These are phyloP conservation scores for Herpomyces periplanetae DNA, from an alignment of 2,329 filamentous ascomycete species.

Conservation along the genomic window DNA sequence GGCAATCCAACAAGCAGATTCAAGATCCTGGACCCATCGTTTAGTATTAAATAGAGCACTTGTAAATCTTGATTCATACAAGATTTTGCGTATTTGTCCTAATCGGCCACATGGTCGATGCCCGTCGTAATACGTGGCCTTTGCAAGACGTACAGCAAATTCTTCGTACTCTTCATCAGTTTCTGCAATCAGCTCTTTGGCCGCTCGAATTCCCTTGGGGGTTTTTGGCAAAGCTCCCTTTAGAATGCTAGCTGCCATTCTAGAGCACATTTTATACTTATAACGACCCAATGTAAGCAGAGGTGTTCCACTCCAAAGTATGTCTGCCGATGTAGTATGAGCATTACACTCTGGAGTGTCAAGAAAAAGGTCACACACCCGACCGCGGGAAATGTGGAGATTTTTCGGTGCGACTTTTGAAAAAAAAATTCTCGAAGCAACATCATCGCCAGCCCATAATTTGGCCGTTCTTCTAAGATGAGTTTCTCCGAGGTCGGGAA, in stretches of 20 bases:
- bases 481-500: slow-evolving; percentile 61
- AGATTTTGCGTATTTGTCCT: slow-evolving; percentile 31
- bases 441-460: slow-evolving; percentile 44
- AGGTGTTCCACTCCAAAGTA: slow-evolving; percentile 82
- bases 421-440: slow-evolving; percentile 57
- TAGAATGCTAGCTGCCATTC: slow-evolving; percentile 83
- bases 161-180: slow-evolving; percentile 55
- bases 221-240: slow-evolving; percentile 45
- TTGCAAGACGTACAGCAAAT: slow-evolving; percentile 25
- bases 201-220: slow-evolving; percentile 22
- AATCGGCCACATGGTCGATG: slow-evolving; percentile 18
- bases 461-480: slow-evolving; percentile 44
- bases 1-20: slow-evolving; percentile 50
- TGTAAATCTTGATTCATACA: slow-evolving; percentile 48
- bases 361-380: slow-evolving; percentile 70
- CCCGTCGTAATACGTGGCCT: slow-evolving; percentile 17
- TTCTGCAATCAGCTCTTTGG: slow-evolving; percentile 30
- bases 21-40: slow-evolving; percentile 62
- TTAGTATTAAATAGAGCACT: slow-evolving; percentile 66
- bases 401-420: slow-evolving; percentile 89
- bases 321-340: slow-evolving; percentile 81
- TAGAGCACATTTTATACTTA: slow-evolving; percentile 91
- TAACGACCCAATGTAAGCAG: slow-evolving; percentile 64
- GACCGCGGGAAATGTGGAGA: slow-evolving; percentile 60
- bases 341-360: slow-evolving; percentile 95